These are phyloP conservation scores for Mycena venus DNA, from an alignment of 768 basidiomycete species.

Conservation along the genomic window DNA sequence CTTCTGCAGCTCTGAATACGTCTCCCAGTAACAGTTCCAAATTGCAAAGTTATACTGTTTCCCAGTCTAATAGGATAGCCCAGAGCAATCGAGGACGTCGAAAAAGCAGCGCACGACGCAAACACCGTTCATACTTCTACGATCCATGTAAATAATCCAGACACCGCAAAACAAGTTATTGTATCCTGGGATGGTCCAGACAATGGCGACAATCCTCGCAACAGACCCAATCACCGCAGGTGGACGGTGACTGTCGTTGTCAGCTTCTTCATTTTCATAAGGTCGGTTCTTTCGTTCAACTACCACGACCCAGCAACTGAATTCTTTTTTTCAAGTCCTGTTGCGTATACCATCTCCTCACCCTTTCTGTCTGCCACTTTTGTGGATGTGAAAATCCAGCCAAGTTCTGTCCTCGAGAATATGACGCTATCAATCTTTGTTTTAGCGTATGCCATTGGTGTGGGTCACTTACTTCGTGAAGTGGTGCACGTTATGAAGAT, in stretches of 20 bases:
- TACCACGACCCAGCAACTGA: neutral
- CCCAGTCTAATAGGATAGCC: neutral
- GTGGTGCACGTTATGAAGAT: neutral
- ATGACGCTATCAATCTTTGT: slow-evolving; percentile 61
- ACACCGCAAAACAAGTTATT: slow-evolving; percentile 30
- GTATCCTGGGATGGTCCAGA: slow-evolving; percentile 46
- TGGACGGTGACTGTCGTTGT: slow-evolving; percentile 66
- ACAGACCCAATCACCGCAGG: slow-evolving; percentile 60
- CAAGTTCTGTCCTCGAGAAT: slow-evolving; percentile 49
- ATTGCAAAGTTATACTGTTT: neutral
- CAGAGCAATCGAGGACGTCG: neutral
- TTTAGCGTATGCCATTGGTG: slow-evolving; percentile 53
- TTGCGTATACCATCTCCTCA: slow-evolving; percentile 49
- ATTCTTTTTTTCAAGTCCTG: slow-evolving; percentile 38
- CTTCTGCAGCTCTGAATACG: neutral
- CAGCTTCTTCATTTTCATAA: slow-evolving; percentile 68
- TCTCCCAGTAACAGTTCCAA: neutral
- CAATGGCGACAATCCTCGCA: slow-evolving; percentile 47
- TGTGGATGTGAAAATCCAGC: slow-evolving; percentile 40
- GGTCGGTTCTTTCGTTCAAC: slow-evolving; percentile 29
- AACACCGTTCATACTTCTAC: slow-evolving; percentile 2
- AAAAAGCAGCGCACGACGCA: neutral
- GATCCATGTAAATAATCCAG: neutral
- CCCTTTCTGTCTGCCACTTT: slow-evolving; percentile 45
- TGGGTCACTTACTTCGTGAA: slow-evolving; percentile 29